A percentile compares a stretch with the other conserved stretches of the same genome.
These are phyloP conservation scores for Fusarium bactridioides DNA, from an alignment of 2,329 filamentous ascomycete species.

Conservation along the genomic window DNA sequence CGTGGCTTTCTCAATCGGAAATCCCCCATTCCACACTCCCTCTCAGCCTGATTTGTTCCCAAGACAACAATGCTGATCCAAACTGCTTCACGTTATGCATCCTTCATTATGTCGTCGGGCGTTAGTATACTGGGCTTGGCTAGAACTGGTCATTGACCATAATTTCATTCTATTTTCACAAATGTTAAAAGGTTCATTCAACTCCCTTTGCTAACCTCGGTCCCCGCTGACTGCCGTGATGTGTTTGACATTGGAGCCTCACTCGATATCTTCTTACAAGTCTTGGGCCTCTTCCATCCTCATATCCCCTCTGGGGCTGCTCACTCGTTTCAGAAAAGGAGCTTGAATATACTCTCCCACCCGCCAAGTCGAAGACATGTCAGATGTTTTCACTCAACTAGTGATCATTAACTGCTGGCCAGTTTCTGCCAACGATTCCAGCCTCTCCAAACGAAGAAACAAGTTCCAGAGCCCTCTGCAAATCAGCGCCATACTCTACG, in stretches of 20 bases:
- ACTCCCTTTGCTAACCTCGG: background rate
- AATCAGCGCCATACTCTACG: background rate
- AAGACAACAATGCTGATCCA: background rate
- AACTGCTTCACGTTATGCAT: background rate
- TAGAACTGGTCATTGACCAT: background rate
- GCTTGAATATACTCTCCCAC: background rate
- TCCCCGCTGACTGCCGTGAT: background rate
- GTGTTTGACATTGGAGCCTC: background rate
- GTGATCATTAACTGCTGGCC: conserved; percentile 4
- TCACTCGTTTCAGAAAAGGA: background rate
- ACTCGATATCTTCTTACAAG: background rate
- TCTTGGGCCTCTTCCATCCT: background rate
- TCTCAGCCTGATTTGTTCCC: conserved; percentile 9
- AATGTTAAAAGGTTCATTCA: conserved; percentile 1
- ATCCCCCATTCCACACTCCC: background rate
- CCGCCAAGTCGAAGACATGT: conserved; percentile 9
- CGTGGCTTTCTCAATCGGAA: conserved; percentile 9
- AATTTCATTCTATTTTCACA: background rate
- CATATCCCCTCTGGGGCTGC: background rate
- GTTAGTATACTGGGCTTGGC: background rate
- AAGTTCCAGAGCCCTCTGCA: background rate
- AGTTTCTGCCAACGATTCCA: background rate
- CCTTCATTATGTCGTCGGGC: background rate
- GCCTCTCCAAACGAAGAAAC: background rate
- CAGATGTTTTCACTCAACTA: background rate